Conservation (phyloP, 108 stramenopile genomes). For the Mayamaea pseudoterrestris region DNA sequence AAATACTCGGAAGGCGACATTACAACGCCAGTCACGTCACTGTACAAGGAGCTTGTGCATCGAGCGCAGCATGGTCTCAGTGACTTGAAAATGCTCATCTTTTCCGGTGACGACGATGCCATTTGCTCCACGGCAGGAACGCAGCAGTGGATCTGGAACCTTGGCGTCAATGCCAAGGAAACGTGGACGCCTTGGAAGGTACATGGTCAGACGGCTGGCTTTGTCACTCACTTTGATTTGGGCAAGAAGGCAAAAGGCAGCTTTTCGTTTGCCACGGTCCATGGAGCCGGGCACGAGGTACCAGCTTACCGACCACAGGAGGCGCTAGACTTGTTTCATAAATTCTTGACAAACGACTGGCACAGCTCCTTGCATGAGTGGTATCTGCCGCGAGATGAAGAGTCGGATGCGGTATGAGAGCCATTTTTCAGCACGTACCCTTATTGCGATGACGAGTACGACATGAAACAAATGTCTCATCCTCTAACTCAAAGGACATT, state of each 20-base stretch:
- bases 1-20: conserved; percentile 8
- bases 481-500: too few relatives aligned
- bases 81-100: conserved; percentile 31
- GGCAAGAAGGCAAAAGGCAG: conserved; percentile 5
- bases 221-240: conserved; percentile 32
- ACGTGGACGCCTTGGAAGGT: conserved; percentile 36
- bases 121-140: conserved; percentile 41
- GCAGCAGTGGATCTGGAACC: conserved; percentile 37
- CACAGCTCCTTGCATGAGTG: too few relatives aligned
- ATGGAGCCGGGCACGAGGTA: conserved; percentile 70
- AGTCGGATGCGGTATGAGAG: too few relatives aligned
- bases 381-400: too few relatives aligned
- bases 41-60: conserved; percentile 12
- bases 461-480: too few relatives aligned
- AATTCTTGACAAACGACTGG: conserved; percentile 3
- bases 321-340: conserved; percentile 35
- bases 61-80: conserved; percentile 3
- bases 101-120: conserved; percentile 46
- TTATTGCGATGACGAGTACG: too few relatives aligned
- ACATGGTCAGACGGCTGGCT: conserved; percentile 50
- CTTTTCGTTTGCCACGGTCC: conserved; percentile 54
- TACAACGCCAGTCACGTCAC: conserved; percentile 1
- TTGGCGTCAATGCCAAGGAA: conserved; percentile 10
- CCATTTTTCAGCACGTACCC: too few relatives aligned
- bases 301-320: conserved; percentile 52